Conservation (phyloP, 2,329 filamentous ascomycete species). For the Ceratocystis cubensis region DNA sequence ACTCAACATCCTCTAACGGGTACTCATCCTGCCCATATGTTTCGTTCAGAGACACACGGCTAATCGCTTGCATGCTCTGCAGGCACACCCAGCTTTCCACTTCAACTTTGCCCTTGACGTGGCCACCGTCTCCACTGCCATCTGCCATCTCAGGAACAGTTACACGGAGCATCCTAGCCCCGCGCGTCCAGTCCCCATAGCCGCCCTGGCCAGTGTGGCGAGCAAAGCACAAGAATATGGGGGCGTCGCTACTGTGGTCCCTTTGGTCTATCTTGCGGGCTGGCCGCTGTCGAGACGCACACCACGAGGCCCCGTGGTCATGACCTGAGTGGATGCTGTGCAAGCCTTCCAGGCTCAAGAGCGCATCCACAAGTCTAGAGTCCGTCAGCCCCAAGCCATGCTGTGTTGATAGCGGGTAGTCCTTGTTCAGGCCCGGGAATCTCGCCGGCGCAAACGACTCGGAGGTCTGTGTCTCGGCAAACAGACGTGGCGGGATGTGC, state of each 20-base stretch:
- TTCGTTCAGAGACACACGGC: constrained; percentile 42
- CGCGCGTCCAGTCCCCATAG: constrained; percentile 52
- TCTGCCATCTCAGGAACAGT: neutral
- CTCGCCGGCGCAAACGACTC: constrained; percentile 26
- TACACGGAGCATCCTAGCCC: constrained; percentile 40
- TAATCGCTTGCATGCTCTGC: constrained; percentile 42
- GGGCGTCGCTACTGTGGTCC: constrained; percentile 25
- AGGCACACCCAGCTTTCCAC: constrained; percentile 50
- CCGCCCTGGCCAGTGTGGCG: constrained; percentile 59
- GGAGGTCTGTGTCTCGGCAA: constrained; percentile 23
- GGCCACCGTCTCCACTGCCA: constrained; percentile 29
- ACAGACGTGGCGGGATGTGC: constrained; percentile 34
- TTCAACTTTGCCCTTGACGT: constrained; percentile 25
- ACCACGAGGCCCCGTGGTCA: constrained; percentile 42
- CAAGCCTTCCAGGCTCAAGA: constrained; percentile 36
- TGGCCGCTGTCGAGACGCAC: constrained; percentile 23
- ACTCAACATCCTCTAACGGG: constrained; percentile 24
- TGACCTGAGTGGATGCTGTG: constrained; percentile 43
- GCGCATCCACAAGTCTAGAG: constrained; percentile 38
- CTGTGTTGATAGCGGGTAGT: constrained; percentile 25
- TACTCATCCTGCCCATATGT: constrained; percentile 49
- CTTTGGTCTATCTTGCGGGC: constrained; percentile 30
- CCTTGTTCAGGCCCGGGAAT: constrained; percentile 28
- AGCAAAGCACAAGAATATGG: constrained; percentile 40
- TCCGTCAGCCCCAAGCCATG: constrained; percentile 31